Evolutionary conservation across 108 stramenopile genomes (phyloP), one percentile per base, ranked within the genome.

Genomic region (Stephanodiscus triporus): DNA sequence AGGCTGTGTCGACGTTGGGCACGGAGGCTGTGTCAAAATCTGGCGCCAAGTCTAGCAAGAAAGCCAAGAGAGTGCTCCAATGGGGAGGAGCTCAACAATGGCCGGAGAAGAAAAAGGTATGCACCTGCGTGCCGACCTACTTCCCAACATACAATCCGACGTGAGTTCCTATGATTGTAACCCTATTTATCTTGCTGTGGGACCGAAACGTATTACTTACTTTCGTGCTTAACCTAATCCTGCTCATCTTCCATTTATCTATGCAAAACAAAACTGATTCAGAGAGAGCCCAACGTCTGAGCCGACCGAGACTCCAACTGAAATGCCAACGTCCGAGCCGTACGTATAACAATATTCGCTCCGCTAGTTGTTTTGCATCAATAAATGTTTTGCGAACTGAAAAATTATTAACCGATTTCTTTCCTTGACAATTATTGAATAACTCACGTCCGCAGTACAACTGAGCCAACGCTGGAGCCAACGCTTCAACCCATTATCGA

Each of bases 121-220:
- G 57, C 57, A 58, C 57, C 1, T 58, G 57, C 30, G 32, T 58
- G 57, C 57, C 57, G 1, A 58, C 57, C 8, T 58, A 58, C 57
- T 58, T 58, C 8, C 57, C 57, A 9, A 58, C 57, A 32, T 58
- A 6, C 27, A 58, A 32, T 14, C 57, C 57, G 2, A 58, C 57
- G 7, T 58, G 32, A 16, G 17, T 32, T 6, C 57, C 27, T 4
- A 58, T 16, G 26, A 58, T 17, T 23, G 29, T 13, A 32, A 17
- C 5, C 32, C 57, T 5, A 32, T 32, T 34, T 27, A 14, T n/a
- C n/a, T n/a, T n/a, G n/a, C n/a, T n/a, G n/a, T n/a, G n/a, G 30
- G 16, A 16, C 32, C 36, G 6, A 36, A 36, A 36, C 57, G 17
- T 55, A 58, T 58, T 58, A 8, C 8, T 16, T 58, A 24, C 24